Evolutionary conservation across 1,139 yeast species (phyloP).

Genomic region (Magnusiomyces tetraspermus): DNA sequence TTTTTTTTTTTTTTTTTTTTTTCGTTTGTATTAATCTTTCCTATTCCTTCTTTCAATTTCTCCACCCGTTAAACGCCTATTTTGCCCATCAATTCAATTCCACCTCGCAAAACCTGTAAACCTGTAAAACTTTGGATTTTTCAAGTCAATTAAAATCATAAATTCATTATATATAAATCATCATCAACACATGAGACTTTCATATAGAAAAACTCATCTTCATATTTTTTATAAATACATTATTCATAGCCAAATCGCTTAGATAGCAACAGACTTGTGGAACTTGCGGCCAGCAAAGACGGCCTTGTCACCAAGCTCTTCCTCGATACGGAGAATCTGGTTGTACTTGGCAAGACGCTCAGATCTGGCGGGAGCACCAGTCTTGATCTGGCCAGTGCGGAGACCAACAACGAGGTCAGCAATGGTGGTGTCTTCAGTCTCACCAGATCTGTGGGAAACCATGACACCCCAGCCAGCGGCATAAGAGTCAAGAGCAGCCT

Average conservation of each 20-base stretch:
- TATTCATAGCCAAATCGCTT: slow-evolving; percentile 7
- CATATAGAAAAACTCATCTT: background rate
- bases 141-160: no score
- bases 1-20: no score
- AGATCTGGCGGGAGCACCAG: slow-evolving; percentile 99
- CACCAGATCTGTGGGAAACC: slow-evolving; percentile 98
- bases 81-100: no score
- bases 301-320: slow-evolving; percentile 93
- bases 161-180: background rate
- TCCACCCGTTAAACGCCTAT: no score
- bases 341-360: slow-evolving; percentile 94
- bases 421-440: slow-evolving; percentile 95
- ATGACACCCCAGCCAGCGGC: slow-evolving; percentile 95
- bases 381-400: slow-evolving; percentile 95
- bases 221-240: background rate
- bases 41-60: no score
- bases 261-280: slow-evolving; percentile 37
- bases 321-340: slow-evolving; percentile 94
- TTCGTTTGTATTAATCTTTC: no score
- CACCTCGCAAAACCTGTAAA: no score
- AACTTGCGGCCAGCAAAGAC: slow-evolving; percentile 86
- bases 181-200: background rate
- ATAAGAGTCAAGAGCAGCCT: slow-evolving; percentile 86
- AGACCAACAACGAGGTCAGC: slow-evolving; percentile 96
- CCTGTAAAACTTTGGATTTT: no score